Conservation (phyloP, 1,139 yeast species). For the Meyerozyma guilliermondii region DNA sequence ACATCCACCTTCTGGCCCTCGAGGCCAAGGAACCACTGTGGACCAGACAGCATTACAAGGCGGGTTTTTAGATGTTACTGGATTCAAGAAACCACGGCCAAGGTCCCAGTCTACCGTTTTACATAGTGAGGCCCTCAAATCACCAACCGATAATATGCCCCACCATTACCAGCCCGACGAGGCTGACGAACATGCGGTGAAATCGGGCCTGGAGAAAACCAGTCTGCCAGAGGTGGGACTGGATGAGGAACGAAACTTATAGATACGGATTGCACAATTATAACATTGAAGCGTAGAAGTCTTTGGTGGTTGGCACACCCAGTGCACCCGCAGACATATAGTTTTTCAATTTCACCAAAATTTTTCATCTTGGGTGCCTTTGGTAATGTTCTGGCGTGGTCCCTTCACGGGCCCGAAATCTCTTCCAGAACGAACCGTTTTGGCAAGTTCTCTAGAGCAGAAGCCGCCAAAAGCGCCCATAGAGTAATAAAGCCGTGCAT, state of each 20-base stretch:
- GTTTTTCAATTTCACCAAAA: neutral
- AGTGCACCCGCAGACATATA: neutral
- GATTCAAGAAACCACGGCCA: neutral
- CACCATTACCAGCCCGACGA: neutral
- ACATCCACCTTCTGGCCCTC: neutral
- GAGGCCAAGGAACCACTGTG: neutral
- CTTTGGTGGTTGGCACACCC: neutral
- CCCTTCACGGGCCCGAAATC: slow-evolving; percentile 25
- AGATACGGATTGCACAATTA: neutral
- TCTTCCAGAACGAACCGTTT: slow-evolving; percentile 38
- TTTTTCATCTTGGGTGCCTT: slow-evolving; percentile 5
- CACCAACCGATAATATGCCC: neutral
- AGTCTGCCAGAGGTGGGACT: neutral
- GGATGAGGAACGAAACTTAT: neutral
- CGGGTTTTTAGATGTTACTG: neutral
- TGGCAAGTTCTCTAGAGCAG: slow-evolving; percentile 39
- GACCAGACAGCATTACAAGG: neutral
- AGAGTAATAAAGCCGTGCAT: slow-evolving; percentile 29
- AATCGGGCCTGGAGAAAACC: neutral
- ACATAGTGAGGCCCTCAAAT: neutral
- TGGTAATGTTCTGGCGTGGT: slow-evolving; percentile 8
- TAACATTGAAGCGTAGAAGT: neutral
- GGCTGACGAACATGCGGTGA: neutral
- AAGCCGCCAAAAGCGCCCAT: slow-evolving; percentile 14
- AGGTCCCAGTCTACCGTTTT: neutral